phyloP scores from a whole-genome alignment of 129 eudicot genomes.

The Flaveria trinervia region DNA sequence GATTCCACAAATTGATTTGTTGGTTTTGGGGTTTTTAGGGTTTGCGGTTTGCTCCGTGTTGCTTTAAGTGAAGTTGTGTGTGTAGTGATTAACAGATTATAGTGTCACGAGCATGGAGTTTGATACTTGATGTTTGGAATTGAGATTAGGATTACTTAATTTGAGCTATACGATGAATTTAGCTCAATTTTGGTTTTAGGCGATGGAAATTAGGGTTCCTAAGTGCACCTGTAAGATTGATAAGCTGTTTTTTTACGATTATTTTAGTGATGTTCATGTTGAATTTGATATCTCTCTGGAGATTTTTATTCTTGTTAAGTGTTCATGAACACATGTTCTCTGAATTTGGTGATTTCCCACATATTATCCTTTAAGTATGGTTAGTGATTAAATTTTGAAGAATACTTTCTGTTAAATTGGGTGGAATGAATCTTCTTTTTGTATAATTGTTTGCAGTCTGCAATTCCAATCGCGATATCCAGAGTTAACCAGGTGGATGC shows the following conservation, averaged over 20 bases:
- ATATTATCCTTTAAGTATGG: not conserved
- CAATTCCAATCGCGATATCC: conserved; percentile 75
- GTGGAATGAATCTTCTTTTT: conserved; percentile 9
- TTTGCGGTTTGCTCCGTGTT: not conserved
- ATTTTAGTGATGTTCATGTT: too few relatives aligned
- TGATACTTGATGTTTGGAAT: not conserved
- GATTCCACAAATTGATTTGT: not conserved
- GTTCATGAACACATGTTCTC: not conserved
- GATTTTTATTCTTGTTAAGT: not conserved
- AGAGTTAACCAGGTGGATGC: conserved; percentile 99
- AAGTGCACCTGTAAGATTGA: not conserved
- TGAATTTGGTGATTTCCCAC: not conserved
- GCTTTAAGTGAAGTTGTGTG: not conserved
- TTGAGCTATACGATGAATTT: not conserved
- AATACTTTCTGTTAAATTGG: conserved; percentile 5
- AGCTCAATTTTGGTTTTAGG: not conserved
- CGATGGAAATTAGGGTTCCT: conserved; percentile 3
- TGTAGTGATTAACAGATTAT: not conserved
- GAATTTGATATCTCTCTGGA: not conserved
- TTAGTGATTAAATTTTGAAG: conserved; percentile 1
- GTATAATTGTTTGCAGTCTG: conserved; percentile 35
- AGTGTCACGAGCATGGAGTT: not conserved
- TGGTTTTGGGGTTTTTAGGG: not conserved
- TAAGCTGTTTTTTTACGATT: too few relatives aligned
- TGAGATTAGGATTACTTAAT: not conserved